phyloP scores from a whole-genome alignment of 2,329 filamentous ascomycete species.

The Colletotrichum sp. region DNA sequence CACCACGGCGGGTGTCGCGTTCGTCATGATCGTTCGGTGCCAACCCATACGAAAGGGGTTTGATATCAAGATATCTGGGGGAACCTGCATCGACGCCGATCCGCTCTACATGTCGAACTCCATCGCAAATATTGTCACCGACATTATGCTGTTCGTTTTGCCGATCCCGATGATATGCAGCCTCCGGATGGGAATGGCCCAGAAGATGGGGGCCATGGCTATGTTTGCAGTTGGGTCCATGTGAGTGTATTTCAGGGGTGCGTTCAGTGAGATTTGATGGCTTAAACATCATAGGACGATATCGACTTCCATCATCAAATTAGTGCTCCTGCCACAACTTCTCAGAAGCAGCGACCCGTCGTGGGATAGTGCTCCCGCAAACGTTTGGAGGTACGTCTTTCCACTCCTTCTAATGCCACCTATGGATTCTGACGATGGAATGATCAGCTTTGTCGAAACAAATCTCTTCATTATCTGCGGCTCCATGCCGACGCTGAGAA shows the following conservation, averaged over 20 bases:
- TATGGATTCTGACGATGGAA: accelerated
- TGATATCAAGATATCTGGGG: slow-evolving; percentile 32
- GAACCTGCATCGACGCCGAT: slow-evolving; percentile 49
- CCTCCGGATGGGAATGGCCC: slow-evolving; percentile 47
- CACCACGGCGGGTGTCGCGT: slow-evolving; percentile 33
- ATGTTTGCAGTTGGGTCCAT: slow-evolving; percentile 50
- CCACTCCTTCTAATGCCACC: accelerated
- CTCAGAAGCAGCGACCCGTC: slow-evolving; percentile 2
- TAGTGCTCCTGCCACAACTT: slow-evolving; percentile 1
- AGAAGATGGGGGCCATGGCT: slow-evolving; percentile 49
- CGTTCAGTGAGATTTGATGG: too few relatives aligned
- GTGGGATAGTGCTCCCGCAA: slow-evolving; percentile 17
- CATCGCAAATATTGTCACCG: slow-evolving; percentile 52
- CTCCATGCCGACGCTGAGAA: slow-evolving; percentile 42
- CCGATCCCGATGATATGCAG: slow-evolving; percentile 50
- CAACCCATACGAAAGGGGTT: slow-evolving; percentile 36
- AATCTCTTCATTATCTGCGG: slow-evolving; percentile 47
- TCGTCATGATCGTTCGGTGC: slow-evolving; percentile 42
- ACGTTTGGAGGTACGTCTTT: slow-evolving; percentile 15
- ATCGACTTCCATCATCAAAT: slow-evolving; percentile 8
- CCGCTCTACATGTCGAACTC: slow-evolving; percentile 54
- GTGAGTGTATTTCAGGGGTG: background rate
- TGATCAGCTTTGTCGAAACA: slow-evolving; percentile 36
- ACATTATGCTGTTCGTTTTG: slow-evolving; percentile 50
- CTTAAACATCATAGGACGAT: background rate